Evolutionary conservation across 2,329 filamentous ascomycete genomes (phyloP).

Genomic region (Penicillium griseofulvum): DNA sequence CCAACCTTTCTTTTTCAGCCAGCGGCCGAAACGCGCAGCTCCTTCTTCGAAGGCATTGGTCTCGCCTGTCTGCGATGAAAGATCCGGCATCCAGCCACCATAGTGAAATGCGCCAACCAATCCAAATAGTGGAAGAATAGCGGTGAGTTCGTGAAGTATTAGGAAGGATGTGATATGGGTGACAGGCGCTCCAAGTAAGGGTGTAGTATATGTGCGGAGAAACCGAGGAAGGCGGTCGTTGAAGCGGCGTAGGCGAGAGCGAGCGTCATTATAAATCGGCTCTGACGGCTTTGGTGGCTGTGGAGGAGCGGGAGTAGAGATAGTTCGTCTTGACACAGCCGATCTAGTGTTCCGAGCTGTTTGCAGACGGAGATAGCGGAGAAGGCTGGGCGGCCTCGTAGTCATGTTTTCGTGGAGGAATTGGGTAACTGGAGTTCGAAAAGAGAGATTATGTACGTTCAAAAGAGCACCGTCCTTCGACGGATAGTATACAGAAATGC

Average conservation of each 20-base stretch:
- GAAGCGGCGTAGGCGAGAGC: constrained; percentile 34
- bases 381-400: constrained; percentile 4
- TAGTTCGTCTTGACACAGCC: constrained; percentile 15
- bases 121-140: constrained; percentile 72
- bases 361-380: constrained; percentile 18
- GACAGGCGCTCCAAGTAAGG: constrained; percentile 71
- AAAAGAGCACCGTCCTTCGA: not conserved
- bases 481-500: not conserved
- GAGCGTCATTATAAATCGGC: constrained; percentile 23
- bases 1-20: constrained; percentile 78
- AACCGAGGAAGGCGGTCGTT: constrained; percentile 60
- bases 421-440: not conserved
- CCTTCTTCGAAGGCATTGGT: constrained; percentile 54
- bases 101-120: constrained; percentile 79
- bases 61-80: constrained; percentile 27
- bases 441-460: not conserved
- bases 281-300: constrained; percentile 15
- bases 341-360: constrained; percentile 4
- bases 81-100: constrained; percentile 67
- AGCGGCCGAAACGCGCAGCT: constrained; percentile 71
- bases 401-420: constrained; percentile 6
- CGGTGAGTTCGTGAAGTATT: constrained; percentile 87
- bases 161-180: constrained; percentile 85
- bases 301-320: constrained; percentile 23
- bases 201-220: constrained; percentile 66